A percentile compares a stretch with the other conserved stretches of the same genome.
These are phyloP conservation scores for Castanea mollissima DNA, from an alignment of 306 rosid species.

Conservation along the genomic window DNA sequence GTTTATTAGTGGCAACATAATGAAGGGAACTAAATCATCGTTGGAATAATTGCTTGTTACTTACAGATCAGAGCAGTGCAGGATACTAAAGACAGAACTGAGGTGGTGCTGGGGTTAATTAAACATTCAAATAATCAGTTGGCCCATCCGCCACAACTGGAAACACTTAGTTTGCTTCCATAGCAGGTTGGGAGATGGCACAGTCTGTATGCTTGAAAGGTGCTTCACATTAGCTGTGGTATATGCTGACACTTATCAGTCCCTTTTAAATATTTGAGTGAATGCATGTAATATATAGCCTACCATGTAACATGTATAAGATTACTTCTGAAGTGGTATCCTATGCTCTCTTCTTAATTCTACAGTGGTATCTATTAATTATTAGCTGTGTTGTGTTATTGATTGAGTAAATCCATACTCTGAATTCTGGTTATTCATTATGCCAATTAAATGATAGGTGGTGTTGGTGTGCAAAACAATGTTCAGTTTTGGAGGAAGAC, in stretches of 20 bases:
- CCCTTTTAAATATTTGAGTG: background rate
- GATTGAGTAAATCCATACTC: no score
- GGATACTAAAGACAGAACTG: background rate
- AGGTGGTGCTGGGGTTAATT: background rate
- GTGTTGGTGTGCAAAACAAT: no score
- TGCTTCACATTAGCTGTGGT: background rate
- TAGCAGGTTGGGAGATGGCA: background rate
- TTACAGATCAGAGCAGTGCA: slow-evolving; percentile 23
- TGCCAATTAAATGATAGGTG: no score
- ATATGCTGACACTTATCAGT: background rate
- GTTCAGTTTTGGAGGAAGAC: no score
- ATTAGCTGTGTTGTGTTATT: no score
- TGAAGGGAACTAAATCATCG: background rate
- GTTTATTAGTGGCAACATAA: background rate
- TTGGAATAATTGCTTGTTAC: background rate
- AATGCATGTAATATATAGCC: background rate
- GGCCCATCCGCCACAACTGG: background rate
- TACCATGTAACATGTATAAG: background rate
- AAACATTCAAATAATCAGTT: background rate
- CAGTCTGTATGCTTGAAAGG: background rate
- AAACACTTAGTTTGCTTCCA: slow-evolving; percentile 6
- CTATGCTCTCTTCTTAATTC: background rate
- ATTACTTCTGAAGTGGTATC: background rate
- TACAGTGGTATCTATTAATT: no score
- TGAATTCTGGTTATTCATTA: no score